Percentiles rank a stretch among this genome's conserved stretches.
Conservation (phyloP, 805 yeast species). For the Cyberlindnera mississippiensis region DNA sequence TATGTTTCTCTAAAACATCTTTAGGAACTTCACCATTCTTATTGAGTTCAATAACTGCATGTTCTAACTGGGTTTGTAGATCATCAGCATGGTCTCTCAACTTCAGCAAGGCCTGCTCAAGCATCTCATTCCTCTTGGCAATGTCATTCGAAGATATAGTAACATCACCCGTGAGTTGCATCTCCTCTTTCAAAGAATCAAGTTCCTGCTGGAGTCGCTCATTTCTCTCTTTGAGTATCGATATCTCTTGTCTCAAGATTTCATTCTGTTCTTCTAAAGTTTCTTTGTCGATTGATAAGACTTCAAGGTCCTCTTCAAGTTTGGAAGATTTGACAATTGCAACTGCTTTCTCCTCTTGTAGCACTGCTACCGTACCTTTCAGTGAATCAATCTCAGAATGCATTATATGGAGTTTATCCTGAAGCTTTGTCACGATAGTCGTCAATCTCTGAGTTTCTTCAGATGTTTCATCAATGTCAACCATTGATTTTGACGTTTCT, state of each 20-base stretch:
- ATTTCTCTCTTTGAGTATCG: conserved; percentile 8
- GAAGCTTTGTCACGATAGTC: conserved; percentile 40
- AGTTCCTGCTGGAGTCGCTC: conserved; percentile 7
- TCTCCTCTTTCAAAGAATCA: conserved; percentile 17
- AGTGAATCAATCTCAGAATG: conserved; percentile 30
- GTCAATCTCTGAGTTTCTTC: conserved; percentile 20
- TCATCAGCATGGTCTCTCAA: conserved; percentile 30
- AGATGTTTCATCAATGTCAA: background rate
- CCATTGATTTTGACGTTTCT: background rate
- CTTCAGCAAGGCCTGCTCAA: conserved; percentile 40
- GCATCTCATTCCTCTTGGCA: conserved; percentile 30
- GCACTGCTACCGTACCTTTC: conserved; percentile 22
- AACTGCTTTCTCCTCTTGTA: conserved; percentile 28
- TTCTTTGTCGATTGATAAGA: conserved; percentile 42
- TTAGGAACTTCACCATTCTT: conserved; percentile 33
- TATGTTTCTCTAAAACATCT: conserved; percentile 31
- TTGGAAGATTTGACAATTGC: conserved; percentile 19
- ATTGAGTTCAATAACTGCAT: conserved; percentile 19
- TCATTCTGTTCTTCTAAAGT: conserved; percentile 34
- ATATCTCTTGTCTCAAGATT: conserved; percentile 25
- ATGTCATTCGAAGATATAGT: conserved; percentile 6
- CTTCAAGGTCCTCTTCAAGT: conserved; percentile 31
- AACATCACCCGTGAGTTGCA: conserved; percentile 16
- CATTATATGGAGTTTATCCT: conserved; percentile 39
- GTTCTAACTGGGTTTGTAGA: conserved; percentile 31